phyloP scores from a whole-genome alignment of 1,139 yeast genomes.

The Geotrichum histeridarum region DNA sequence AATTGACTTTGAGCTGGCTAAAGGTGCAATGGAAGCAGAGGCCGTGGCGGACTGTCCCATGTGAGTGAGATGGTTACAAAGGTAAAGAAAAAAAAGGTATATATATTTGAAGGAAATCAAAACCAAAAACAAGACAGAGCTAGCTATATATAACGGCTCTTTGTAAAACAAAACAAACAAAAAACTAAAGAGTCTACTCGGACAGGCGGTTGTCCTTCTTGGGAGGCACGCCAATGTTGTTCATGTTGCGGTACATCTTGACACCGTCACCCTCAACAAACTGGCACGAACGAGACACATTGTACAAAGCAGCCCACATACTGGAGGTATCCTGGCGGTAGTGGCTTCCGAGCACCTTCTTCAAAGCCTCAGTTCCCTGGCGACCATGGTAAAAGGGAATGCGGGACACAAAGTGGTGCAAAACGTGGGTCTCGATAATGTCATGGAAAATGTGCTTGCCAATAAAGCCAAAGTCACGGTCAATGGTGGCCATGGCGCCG shows the following conservation, averaged over 20 bases:
- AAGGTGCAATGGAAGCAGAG: slow-evolving; percentile 37
- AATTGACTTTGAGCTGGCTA: slow-evolving; percentile 39
- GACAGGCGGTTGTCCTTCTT: slow-evolving; percentile 18
- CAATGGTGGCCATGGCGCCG: slow-evolving; percentile 86
- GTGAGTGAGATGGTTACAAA: too few relatives aligned
- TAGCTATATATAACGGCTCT: too few relatives aligned
- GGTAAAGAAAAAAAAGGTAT: too few relatives aligned
- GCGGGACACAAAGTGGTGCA: slow-evolving; percentile 79
- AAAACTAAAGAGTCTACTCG: slow-evolving; percentile 1
- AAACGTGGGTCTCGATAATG: slow-evolving; percentile 83
- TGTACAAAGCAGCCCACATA: slow-evolving; percentile 73
- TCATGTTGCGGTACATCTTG: slow-evolving; percentile 70
- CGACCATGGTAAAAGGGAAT: slow-evolving; percentile 84
- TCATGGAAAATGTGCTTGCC: slow-evolving; percentile 82
- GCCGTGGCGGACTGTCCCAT: slow-evolving; percentile 26
- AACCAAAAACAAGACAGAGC: too few relatives aligned
- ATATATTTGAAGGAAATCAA: too few relatives aligned
- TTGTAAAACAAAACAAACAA: slow-evolving; percentile 10
- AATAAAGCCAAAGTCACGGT: slow-evolving; percentile 75
- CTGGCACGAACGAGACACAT: slow-evolving; percentile 66
- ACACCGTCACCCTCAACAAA: slow-evolving; percentile 82
- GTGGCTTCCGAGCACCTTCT: slow-evolving; percentile 77
- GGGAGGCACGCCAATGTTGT: slow-evolving; percentile 46
- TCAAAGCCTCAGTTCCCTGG: slow-evolving; percentile 71
- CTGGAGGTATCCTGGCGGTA: slow-evolving; percentile 62